Percentiles rank a stretch among this genome's conserved stretches.
Evolutionary conservation across 345 rosid species (phyloP).

Genomic region (Linum tenue): DNA sequence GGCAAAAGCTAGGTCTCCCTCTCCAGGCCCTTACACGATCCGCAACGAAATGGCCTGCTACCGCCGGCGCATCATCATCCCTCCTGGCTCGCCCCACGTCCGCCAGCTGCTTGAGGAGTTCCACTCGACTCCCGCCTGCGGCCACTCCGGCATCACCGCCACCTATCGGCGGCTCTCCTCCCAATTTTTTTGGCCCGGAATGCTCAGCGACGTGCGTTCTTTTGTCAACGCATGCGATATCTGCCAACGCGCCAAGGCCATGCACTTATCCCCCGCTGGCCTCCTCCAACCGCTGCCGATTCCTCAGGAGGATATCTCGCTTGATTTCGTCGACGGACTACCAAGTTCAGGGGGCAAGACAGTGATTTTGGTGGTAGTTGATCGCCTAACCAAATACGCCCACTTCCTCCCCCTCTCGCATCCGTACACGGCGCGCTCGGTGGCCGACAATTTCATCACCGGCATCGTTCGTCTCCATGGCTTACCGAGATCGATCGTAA

Average conservation of each 20-base stretch:
- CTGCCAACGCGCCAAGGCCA: neutral
- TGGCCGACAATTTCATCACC: neutral
- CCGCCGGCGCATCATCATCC: too few relatives aligned
- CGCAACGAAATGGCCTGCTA: too few relatives aligned
- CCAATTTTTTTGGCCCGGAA: too few relatives aligned
- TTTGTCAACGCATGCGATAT: too few relatives aligned
- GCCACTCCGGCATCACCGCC: too few relatives aligned
- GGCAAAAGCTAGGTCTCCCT: too few relatives aligned
- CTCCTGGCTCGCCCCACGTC: too few relatives aligned
- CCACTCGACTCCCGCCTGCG: too few relatives aligned
- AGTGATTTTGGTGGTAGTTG: neutral
- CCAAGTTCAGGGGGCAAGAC: neutral
- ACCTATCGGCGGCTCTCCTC: too few relatives aligned
- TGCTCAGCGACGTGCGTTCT: too few relatives aligned
- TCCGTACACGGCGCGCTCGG: neutral
- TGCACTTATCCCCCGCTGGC: neutral
- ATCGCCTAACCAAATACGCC: neutral
- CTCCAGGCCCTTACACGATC: too few relatives aligned
- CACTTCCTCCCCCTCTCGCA: neutral
- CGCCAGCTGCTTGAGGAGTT: too few relatives aligned
- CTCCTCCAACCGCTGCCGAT: neutral
- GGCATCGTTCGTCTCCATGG: neutral
- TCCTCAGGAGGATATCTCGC: neutral
- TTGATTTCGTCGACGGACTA: slow-evolving; percentile 2
- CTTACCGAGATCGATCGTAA: neutral